phyloP scores from a whole-genome alignment of 2,329 filamentous ascomycete genomes.

The Dichotomopilus funicola region DNA sequence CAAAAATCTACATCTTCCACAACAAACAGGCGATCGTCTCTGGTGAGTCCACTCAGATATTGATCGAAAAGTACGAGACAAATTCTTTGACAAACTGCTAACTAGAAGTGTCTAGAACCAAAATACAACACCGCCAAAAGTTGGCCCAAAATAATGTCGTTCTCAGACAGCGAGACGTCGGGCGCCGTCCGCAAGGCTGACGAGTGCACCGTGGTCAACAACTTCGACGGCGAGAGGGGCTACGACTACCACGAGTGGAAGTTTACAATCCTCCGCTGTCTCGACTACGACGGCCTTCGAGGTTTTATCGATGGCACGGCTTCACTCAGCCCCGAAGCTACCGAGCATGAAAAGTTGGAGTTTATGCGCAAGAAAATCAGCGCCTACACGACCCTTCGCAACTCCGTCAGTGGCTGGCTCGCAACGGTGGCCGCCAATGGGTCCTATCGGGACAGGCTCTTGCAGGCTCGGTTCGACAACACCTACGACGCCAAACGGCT shows the following conservation, averaged over 20 bases:
- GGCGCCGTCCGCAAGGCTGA: too few relatives aligned
- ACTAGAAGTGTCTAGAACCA: too few relatives aligned
- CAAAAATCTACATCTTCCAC: too few relatives aligned
- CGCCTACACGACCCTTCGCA: not conserved
- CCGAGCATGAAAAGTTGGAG: not conserved
- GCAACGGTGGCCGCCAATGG: not conserved
- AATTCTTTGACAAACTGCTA: too few relatives aligned
- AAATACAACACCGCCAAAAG: too few relatives aligned
- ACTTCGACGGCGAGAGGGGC: too few relatives aligned
- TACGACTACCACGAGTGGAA: not conserved
- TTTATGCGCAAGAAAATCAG: not conserved
- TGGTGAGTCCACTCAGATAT: too few relatives aligned
- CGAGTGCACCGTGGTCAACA: too few relatives aligned
- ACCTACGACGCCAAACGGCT: not conserved
- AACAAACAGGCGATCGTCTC: too few relatives aligned
- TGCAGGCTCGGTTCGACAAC: slow-evolving; percentile 15
- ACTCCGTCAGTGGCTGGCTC: not conserved
- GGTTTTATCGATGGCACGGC: not conserved
- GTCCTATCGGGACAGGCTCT: not conserved
- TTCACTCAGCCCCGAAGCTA: not conserved
- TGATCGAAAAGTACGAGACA: too few relatives aligned
- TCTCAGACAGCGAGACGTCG: too few relatives aligned
- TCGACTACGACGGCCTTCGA: not conserved
- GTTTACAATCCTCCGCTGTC: not conserved
- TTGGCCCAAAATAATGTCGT: too few relatives aligned